Evolutionary conservation across 768 basidiomycete genomes (phyloP), one percentile per base, ranked within the genome.

Genomic region (Lactarius indigo): DNA sequence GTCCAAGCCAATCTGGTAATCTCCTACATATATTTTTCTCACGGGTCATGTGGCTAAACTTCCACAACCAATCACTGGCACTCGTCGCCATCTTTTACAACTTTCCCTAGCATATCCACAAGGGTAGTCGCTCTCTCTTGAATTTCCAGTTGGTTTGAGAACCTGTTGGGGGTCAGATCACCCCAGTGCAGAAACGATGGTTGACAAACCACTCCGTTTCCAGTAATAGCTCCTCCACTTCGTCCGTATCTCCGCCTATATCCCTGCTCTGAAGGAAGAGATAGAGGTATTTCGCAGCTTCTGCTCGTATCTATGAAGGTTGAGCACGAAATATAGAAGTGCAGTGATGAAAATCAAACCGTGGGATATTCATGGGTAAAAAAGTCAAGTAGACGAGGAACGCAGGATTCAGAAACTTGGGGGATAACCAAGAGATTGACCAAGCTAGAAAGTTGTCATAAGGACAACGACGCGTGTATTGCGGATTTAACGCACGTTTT

Each of bases 281-380:
- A 73, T 94, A 97, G 9, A 97, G 75, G 68, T 89, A 85, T 75
- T 96, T 95, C 3, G 93, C 91, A 1, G 91, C 87, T 66, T 88
- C 86, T 12, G 87, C 82, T 63, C 95, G 87, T 64, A 95, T 81
- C 94, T 96, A 64, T 61, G 42, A 63, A 47, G 71, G 61, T 68
- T 50, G 54, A 52, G 67, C 35, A 33, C 57, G 37, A 57, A 54
- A 62, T 59, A 60, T 61, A 58, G 63, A 68, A 69, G 64, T 58
- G 66, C 5, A 30, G 33, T 44, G 62, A 68, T 55, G 56, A 70
- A n/a, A 47, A 41, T 75, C 81, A 73, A 73, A 94, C 95, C 77
- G 83, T 87, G 50, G 95, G 94, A 76, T 90, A 94, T 61, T 83
- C 80, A 76, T 98, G 95, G 2, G 79, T 78, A 61, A 98, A 82